These are phyloP conservation scores for Dendrobium chrysotoxum DNA, from an alignment of 106 monocot genomes.

Conservation along the genomic window DNA sequence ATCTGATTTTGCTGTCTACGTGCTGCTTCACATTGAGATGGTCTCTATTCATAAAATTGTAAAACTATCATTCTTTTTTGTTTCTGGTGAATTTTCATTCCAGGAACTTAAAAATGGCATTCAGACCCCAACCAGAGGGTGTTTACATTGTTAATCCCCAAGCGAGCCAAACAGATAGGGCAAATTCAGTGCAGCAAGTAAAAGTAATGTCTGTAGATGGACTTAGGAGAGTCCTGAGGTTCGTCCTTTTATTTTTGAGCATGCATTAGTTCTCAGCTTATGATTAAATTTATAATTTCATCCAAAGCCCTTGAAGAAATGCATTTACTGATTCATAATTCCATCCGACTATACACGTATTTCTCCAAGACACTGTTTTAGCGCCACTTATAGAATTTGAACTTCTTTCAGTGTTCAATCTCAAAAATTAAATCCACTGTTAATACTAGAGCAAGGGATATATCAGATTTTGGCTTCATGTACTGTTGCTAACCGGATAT, in stretches of 20 bases:
- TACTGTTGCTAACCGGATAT: too few species aligned
- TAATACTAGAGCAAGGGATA: too few species aligned
- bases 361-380: neutral
- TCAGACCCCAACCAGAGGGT: constrained; percentile 51
- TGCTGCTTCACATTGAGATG: neutral
- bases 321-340: neutral
- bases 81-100: constrained; percentile 9
- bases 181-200: constrained; percentile 36
- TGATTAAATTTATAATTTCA: neutral
- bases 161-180: constrained; percentile 19
- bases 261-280: neutral
- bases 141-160: constrained; percentile 76
- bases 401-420: too few species aligned
- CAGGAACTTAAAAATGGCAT: constrained; percentile 66
- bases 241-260: neutral
- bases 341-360: neutral
- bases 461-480: too few species aligned
- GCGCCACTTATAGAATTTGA: neutral
- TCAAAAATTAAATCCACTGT: too few species aligned
- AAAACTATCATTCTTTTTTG: neutral
- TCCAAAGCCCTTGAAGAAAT: neutral
- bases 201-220: constrained; percentile 86
- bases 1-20: neutral
- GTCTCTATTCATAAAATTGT: neutral
- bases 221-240: constrained; percentile 85